Evolutionary conservation across 1,284 basidiomycete genomes (phyloP).

Genomic region (Mrakiaceae sp.): DNA sequence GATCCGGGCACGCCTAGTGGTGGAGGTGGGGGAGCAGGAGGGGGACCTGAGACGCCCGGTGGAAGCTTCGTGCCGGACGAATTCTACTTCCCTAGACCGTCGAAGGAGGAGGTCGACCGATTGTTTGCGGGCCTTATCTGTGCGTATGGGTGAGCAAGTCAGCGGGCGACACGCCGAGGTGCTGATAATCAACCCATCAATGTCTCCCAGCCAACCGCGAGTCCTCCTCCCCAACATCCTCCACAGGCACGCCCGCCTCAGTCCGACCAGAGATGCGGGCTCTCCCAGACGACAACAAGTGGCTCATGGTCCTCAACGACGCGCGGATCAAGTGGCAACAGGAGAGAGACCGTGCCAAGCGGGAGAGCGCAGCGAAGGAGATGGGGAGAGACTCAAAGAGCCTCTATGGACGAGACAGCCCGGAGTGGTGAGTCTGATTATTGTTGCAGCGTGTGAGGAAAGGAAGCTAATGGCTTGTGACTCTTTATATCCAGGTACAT

Average conservation of each 20-base stretch:
- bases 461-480: not conserved
- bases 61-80: conserved; percentile 38
- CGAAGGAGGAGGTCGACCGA: conserved; percentile 59
- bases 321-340: conserved; percentile 70
- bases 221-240: conserved; percentile 19
- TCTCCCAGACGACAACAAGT: conserved; percentile 74
- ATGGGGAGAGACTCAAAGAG: conserved; percentile 40
- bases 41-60: not conserved
- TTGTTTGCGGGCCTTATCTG: conserved; percentile 64
- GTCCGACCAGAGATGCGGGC: conserved; percentile 40
- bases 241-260: conserved; percentile 22
- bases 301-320: conserved; percentile 79
- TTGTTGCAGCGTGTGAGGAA: not conserved
- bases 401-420: conserved; percentile 49
- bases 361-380: conserved; percentile 45
- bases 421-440: conserved; percentile 45
- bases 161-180: not conserved
- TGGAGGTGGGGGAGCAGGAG: not conserved
- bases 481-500: conserved; percentile 49
- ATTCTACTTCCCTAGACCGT: conserved; percentile 62
- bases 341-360: conserved; percentile 49
- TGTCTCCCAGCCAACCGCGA: not conserved
- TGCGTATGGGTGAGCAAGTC: conserved; percentile 39
- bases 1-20: too few relatives aligned
- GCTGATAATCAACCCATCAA: not conserved